Evolutionary conservation across 2,329 filamentous ascomycete genomes (phyloP), one percentile per base, ranked within the genome.

Genomic region (Diaporthe destruens): DNA sequence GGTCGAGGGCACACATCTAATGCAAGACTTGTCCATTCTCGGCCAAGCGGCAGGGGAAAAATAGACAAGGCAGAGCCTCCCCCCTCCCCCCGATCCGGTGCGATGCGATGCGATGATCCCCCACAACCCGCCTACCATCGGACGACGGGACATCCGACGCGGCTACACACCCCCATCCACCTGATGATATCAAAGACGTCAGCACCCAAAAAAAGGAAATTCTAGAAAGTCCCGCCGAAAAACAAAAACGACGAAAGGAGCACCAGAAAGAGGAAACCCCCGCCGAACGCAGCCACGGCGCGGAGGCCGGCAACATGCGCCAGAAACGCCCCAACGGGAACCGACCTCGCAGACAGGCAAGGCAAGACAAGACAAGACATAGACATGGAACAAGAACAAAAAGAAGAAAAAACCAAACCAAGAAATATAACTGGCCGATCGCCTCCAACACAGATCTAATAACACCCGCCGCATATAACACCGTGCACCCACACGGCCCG

Each of bases 401-500:
- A n/a, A n/a, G n/a, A n/a, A n/a, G n/a, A n/a, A n/a, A n/a, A n/a
- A n/a, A n/a, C n/a, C n/a, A n/a, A n/a, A n/a, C n/a, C n/a, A n/a
- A n/a, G n/a, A n/a, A n/a, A n/a, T n/a, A n/a, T n/a, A n/a, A 7
- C 16, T 20, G 51, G 14, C 51, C 9, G n/a, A 18, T 2, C 12
- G 34, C 34, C 34, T 36, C 49, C 49, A 53, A 32, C 32, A 54
- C 32, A 29, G 6, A 12, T 9, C 36, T 39, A 39, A 39, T 39
- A 39, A 39, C 36, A 47, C 44, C 20, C 20, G 6, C 12, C 23
- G 16, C 39, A 63, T 49, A 51, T 49, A 34, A 55, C 59, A 65
- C 59, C 59, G 59, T 65, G 59, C 59, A 65, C 36, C 59, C 59
- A 65, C 59, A 65, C 59, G 59, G 59, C 59, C 59, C 59, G 25